Evolutionary conservation across 2,329 filamentous ascomycete genomes (phyloP).

Genomic region (Pseudogymnoascus destructans): DNA sequence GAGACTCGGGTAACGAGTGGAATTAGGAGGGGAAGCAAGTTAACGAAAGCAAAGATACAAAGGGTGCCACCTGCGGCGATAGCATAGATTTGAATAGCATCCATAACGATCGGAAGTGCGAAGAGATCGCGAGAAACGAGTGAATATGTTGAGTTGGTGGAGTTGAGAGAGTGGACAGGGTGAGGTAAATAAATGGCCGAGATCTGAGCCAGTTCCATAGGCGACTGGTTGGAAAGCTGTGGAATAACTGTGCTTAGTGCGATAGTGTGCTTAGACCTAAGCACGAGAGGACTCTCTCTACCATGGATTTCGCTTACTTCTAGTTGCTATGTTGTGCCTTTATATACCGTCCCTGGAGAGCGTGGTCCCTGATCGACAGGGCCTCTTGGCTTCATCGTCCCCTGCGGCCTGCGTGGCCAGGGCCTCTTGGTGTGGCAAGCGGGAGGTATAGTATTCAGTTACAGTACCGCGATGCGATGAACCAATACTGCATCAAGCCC

Average conservation of each 20-base stretch:
- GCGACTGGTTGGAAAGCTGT: neutral
- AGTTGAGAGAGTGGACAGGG: neutral
- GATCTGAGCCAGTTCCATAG: neutral
- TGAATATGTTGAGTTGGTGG: too few species aligned
- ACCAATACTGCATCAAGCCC: neutral
- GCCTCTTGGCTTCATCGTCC: too few species aligned
- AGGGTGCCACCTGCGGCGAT: neutral
- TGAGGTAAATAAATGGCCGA: neutral
- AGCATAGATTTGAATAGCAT: conserved; percentile 9
- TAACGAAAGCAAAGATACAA: conserved; percentile 3
- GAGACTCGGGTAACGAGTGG: too few species aligned
- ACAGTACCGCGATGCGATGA: too few species aligned
- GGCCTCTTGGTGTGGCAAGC: neutral
- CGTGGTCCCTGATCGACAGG: neutral
- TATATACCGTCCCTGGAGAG: neutral
- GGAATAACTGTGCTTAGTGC: too few species aligned
- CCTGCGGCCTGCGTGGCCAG: too few species aligned
- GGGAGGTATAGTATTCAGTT: neutral
- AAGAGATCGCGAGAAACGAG: too few species aligned
- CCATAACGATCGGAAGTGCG: neutral
- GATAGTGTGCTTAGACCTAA: neutral
- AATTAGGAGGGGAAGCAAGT: too few species aligned
- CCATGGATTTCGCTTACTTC: too few species aligned
- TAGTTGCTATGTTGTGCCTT: too few species aligned
- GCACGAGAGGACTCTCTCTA: neutral